Base-by-base conservation (phyloP, 148 eudicot species). In the Camellia lanceoleosa region DNA sequence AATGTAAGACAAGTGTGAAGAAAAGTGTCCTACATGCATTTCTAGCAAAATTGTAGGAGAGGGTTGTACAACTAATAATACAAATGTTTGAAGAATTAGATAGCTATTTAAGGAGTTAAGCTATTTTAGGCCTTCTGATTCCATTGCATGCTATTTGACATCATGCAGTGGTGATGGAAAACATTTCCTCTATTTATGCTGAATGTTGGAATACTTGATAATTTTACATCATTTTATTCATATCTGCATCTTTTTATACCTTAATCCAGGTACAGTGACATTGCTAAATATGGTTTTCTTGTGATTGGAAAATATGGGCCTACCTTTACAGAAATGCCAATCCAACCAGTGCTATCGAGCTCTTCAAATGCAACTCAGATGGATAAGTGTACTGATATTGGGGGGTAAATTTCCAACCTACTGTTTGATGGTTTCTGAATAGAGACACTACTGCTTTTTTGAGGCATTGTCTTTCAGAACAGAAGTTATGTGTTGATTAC, bases 201-300 rank as follows among this genome's bases (percentile, higher is more conserved):
- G 23, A 23, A 23, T 23, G 23, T 23, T 23, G 23, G 23, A 23
- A 23, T 23, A 23, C 23, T 23, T 23, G 23, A 23, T 23, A 23
- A 23, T 23, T 23, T 23, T 23, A 23, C 23, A 23, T 23, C 23
- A 23, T 23, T 23, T 23, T 23, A 23, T 23, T 23, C 23, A 23
- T 23, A 23, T 23, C 23, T 23, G 23, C 23, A 23, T 23, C 23
- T 23, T 23, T 23, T 23, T 23, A 23, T 23, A 23, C 23, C 23
- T 23, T 23, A 23, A 23, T 23, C 10, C 76, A 96, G 99, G 99
- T 96, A 96, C 89, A 93, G 83, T 84, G 99, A 96, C 82, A 93
- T 96, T 80, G 98, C 99, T 76, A 89, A 90, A 79, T 91, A 85
- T 80, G 99, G 98, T 56, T 91, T 92, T 82, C 78, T 83, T 80